Conservation (phyloP, 176 grass and related monocot genomes). For the Avena sativa region DNA sequence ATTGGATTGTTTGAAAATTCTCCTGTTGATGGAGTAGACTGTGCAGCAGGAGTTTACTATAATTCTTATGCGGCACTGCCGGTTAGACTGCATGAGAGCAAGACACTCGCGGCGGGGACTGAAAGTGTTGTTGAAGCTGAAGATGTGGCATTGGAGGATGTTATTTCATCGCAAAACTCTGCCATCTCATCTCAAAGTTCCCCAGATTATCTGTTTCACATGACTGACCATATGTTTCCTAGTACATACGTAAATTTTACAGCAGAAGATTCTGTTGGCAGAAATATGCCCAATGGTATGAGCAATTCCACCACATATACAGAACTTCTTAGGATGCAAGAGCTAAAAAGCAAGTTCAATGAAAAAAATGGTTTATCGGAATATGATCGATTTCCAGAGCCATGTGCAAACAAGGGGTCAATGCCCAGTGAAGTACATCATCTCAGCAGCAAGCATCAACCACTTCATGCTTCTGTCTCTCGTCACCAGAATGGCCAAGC, state of each 20-base stretch:
- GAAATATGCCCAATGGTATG: slow-evolving; percentile 37
- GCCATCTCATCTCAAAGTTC: slow-evolving; percentile 69
- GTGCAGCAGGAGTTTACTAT: slow-evolving; percentile 43
- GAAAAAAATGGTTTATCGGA: slow-evolving; percentile 39
- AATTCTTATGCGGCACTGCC: slow-evolving; percentile 39
- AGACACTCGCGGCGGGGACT: slow-evolving; percentile 16
- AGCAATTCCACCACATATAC: slow-evolving; percentile 51
- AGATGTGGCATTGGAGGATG: slow-evolving; percentile 54
- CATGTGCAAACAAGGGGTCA: slow-evolving; percentile 37
- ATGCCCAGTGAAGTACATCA: slow-evolving; percentile 22
- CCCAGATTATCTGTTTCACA: slow-evolving; percentile 50
- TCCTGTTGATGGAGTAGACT: slow-evolving; percentile 36
- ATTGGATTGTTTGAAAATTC: slow-evolving; percentile 55
- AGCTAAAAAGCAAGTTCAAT: slow-evolving; percentile 35
- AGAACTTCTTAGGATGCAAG: slow-evolving; percentile 62
- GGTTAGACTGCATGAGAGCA: slow-evolving; percentile 48
- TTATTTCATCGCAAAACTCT: slow-evolving; percentile 72
- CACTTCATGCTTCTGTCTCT: slow-evolving; percentile 31
- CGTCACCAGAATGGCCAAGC: slow-evolving; percentile 40
- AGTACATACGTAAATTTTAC: slow-evolving; percentile 40
- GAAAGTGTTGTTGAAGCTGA: slow-evolving; percentile 40
- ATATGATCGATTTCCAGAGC: slow-evolving; percentile 36
- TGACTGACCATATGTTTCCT: slow-evolving; percentile 30
- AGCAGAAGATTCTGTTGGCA: slow-evolving; percentile 35
- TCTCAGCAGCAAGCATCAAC: slow-evolving; percentile 4